Percentiles rank a stretch among this genome's conserved stretches.
Evolutionary conservation across 495 filamentous ascomycete species (phyloP).

Genomic region (Daldinia loculata): DNA sequence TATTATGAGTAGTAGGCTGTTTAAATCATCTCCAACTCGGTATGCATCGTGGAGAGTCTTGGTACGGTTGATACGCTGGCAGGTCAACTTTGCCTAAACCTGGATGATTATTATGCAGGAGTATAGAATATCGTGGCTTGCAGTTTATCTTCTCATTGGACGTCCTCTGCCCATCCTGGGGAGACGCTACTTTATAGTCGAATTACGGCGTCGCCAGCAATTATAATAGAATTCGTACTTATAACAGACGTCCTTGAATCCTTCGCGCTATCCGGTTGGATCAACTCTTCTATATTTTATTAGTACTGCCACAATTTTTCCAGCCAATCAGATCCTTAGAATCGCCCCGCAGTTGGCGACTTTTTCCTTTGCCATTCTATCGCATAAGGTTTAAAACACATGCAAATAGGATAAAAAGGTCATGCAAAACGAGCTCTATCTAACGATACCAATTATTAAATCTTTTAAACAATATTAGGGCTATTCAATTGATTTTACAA

Average conservation of each 20-base stretch:
- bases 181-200: slow-evolving; percentile 8
- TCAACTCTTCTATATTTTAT: too few species aligned
- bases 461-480: too few species aligned
- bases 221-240: not conserved
- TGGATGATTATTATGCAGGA: slow-evolving; percentile 22
- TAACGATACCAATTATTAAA: too few species aligned
- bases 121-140: slow-evolving; percentile 14
- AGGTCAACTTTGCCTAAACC: slow-evolving; percentile 19
- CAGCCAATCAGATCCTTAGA: too few species aligned
- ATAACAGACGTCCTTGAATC: slow-evolving; percentile 1
- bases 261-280: not conserved
- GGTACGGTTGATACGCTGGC: slow-evolving; percentile 6
- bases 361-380: too few species aligned
- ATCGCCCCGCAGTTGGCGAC: too few species aligned
- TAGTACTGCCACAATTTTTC: too few species aligned
- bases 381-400: too few species aligned
- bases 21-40: slow-evolving; percentile 6
- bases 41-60: slow-evolving; percentile 6
- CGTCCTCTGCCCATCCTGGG: slow-evolving; percentile 26
- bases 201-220: slow-evolving; percentile 1
- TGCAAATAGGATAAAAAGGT: too few species aligned
- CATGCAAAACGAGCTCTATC: too few species aligned
- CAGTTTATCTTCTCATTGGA: slow-evolving; percentile 15
- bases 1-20: slow-evolving; percentile 4
- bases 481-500: too few species aligned